These are phyloP conservation scores for Leccinellum albellum DNA, from an alignment of 768 basidiomycete genomes.

Conservation along the genomic window DNA sequence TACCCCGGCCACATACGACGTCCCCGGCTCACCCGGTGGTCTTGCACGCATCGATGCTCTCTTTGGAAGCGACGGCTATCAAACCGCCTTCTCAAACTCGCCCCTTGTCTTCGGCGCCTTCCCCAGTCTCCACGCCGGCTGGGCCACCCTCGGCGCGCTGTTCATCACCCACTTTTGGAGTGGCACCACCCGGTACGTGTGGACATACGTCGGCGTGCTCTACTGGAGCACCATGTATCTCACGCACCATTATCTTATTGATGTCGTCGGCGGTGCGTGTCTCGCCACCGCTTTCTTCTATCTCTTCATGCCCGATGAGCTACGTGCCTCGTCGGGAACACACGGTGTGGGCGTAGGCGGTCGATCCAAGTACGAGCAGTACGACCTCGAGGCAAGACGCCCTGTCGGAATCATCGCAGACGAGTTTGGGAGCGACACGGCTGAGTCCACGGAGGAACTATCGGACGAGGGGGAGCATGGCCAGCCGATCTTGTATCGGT, in stretches of 20 bases:
- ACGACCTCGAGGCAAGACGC: slow-evolving; percentile 61
- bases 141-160: slow-evolving; percentile 87
- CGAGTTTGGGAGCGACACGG: slow-evolving; percentile 33
- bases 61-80: slow-evolving; percentile 40
- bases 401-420: slow-evolving; percentile 27
- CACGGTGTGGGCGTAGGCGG: too few relatives aligned
- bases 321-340: slow-evolving; percentile 58
- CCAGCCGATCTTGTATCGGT: slow-evolving; percentile 63
- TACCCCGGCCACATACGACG: slow-evolving; percentile 88
- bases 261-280: slow-evolving; percentile 91
- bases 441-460: slow-evolving; percentile 47
- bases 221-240: slow-evolving; percentile 99
- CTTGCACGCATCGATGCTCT: slow-evolving; percentile 88
- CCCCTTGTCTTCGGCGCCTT: slow-evolving; percentile 97
- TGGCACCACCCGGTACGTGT: slow-evolving; percentile 57
- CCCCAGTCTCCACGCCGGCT: slow-evolving; percentile 88
- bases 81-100: slow-evolving; percentile 64
- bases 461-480: slow-evolving; percentile 62
- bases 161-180: slow-evolving; percentile 97
- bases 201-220: slow-evolving; percentile 79
- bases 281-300: slow-evolving; percentile 87
- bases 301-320: slow-evolving; percentile 77
- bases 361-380: slow-evolving; percentile 66
- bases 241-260: slow-evolving; percentile 97
- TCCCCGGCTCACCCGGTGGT: slow-evolving; percentile 91